Conservation (phyloP, 2,329 filamentous ascomycete species). For the Arthrobotrys pseudoclavata region DNA sequence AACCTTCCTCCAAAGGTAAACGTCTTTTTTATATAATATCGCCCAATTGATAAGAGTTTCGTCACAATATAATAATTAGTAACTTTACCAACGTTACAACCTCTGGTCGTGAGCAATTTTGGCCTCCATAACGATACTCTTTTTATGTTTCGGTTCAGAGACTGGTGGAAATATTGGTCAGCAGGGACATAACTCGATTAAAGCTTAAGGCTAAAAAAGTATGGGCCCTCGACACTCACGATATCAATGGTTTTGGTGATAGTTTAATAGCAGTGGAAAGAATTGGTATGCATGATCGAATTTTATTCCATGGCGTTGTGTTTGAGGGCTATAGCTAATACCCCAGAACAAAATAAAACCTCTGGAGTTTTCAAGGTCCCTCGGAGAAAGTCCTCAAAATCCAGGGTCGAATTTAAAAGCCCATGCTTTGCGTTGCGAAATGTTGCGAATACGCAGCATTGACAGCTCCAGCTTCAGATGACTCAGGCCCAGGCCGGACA, state of each 20-base stretch:
- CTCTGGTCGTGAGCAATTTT: slow-evolving; percentile 30
- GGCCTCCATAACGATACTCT: slow-evolving; percentile 34
- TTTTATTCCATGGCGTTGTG: background rate
- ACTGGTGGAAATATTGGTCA: slow-evolving; percentile 14
- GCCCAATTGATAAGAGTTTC: slow-evolving; percentile 5
- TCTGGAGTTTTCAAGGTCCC: background rate
- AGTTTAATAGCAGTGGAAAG: background rate
- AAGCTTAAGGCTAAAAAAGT: background rate
- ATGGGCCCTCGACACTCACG: background rate
- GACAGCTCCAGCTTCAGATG: slow-evolving; percentile 22
- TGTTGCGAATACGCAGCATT: slow-evolving; percentile 29
- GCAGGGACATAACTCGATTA: background rate
- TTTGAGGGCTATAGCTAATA: no score
- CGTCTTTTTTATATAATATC: slow-evolving; percentile 25
- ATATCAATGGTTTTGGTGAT: background rate
- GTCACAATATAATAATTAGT: slow-evolving; percentile 29
- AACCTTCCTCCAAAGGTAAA: slow-evolving; percentile 21
- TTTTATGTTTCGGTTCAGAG: background rate
- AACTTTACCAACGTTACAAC: slow-evolving; percentile 5
- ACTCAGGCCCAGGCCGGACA: slow-evolving; percentile 49
- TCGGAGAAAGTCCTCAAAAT: background rate
- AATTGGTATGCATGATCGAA: background rate
- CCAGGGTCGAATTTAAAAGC: background rate
- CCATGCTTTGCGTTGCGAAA: slow-evolving; percentile 36
- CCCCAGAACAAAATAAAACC: background rate